Percentiles rank a stretch among this genome's conserved stretches.
phyloP scores from a whole-genome alignment of 441 rosid genomes.

The Melastoma candidum region DNA sequence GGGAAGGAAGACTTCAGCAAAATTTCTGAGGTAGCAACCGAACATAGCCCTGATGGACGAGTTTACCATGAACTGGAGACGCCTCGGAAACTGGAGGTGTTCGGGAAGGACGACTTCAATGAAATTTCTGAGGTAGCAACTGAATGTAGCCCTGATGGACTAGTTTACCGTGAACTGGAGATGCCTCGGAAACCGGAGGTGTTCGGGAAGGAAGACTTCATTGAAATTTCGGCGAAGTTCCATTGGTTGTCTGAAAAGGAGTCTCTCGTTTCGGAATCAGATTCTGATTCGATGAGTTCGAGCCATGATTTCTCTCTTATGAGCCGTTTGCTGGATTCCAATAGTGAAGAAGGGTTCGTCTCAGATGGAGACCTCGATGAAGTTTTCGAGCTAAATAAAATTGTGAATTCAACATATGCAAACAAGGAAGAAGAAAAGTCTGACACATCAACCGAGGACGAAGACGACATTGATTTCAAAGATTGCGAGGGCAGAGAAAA shows the following conservation, averaged over 20 bases:
- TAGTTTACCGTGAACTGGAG: neutral
- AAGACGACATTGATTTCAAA: conserved; percentile 5
- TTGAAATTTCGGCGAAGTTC: conserved; percentile 11
- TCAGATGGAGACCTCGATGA: conserved; percentile 48
- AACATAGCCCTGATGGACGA: too few relatives aligned
- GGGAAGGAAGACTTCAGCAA: conserved; percentile 10
- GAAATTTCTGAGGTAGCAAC: conserved; percentile 1
- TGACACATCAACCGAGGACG: conserved; percentile 5
- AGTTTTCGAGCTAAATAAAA: conserved; percentile 5
- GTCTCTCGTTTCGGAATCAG: conserved; percentile 26
- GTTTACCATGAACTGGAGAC: neutral
- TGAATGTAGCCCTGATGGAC: too few relatives aligned
- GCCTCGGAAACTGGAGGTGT: conserved; percentile 8
- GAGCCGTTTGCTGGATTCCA: conserved; percentile 35
- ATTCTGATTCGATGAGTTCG: conserved; percentile 46
- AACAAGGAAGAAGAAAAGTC: conserved; percentile 17
- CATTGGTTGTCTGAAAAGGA: conserved; percentile 34
- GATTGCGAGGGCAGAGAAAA: conserved; percentile 10
- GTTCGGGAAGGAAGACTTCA: conserved; percentile 7
- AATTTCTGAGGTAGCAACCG: neutral
- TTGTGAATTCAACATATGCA: neutral
- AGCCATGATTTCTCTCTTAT: conserved; percentile 30
- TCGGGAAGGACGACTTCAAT: conserved; percentile 7
- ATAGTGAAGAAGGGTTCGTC: conserved; percentile 32
- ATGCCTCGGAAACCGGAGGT: conserved; percentile 8